Evolutionary conservation across 176 grass and related monocot genomes (phyloP).

Genomic region (Carex littledalei): DNA sequence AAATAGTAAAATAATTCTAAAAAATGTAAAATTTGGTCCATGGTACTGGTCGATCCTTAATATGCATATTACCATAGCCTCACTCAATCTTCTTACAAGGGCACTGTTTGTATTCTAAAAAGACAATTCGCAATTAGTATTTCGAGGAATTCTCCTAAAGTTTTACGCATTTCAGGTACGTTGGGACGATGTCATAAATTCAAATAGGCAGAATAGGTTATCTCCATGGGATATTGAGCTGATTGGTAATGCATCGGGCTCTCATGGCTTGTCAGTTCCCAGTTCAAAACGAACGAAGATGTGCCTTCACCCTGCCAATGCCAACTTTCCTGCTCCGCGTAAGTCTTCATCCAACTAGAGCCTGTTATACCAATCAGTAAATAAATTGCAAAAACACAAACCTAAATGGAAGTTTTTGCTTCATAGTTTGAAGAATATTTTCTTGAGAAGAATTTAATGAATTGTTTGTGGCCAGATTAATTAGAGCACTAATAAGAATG

Average conservation of each 20-base stretch:
- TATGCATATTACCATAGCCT: no score
- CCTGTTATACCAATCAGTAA: neutral
- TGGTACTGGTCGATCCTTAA: no score
- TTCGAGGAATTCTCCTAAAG: neutral
- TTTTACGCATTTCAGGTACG: conserved; percentile 48
- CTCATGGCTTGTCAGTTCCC: conserved; percentile 33
- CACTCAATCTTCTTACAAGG: neutral
- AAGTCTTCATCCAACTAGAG: conserved; percentile 11
- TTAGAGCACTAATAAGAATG: neutral
- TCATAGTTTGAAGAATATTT: neutral
- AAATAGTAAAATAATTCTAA: no score
- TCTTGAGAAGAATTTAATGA: neutral
- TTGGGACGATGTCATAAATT: conserved; percentile 58
- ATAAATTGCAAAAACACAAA: neutral
- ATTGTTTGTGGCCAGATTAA: neutral
- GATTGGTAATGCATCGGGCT: conserved; percentile 37
- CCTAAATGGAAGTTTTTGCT: neutral
- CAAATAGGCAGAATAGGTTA: conserved; percentile 49
- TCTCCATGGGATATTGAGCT: conserved; percentile 90
- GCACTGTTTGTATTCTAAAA: neutral
- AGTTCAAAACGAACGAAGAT: conserved; percentile 67
- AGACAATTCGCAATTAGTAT: conserved; percentile 3
- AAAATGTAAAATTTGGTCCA: no score
- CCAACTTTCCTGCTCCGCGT: conserved; percentile 42
- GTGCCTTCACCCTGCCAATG: conserved; percentile 38